phyloP scores from a whole-genome alignment of 176 grass and related monocot genomes.

The Pharus latifolius region DNA sequence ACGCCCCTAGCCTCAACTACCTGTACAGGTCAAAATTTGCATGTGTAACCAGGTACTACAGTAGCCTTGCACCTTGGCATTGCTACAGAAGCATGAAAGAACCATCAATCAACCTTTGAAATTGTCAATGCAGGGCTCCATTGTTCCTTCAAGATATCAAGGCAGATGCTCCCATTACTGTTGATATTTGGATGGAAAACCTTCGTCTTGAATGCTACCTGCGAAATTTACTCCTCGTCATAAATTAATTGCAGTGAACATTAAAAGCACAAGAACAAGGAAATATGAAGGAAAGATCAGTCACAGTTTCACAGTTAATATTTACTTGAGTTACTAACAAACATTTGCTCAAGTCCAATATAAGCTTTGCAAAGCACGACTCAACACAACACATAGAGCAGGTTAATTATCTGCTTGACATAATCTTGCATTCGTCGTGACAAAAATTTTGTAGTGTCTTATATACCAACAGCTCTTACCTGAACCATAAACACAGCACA shows the following conservation, averaged over 20 bases:
- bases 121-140: constrained; percentile 57
- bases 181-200: constrained; percentile 55
- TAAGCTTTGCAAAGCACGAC: not conserved
- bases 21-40: not conserved
- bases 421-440: too few species aligned
- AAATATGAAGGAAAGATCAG: too few species aligned
- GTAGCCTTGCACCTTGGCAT: not conserved
- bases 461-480: too few species aligned
- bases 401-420: not conserved
- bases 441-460: too few species aligned
- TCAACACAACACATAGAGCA: too few species aligned
- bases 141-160: constrained; percentile 59
- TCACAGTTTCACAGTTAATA: too few species aligned
- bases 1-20: not conserved
- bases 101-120: constrained; percentile 27
- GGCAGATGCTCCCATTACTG: constrained; percentile 52
- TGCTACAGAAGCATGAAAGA: not conserved
- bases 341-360: not conserved
- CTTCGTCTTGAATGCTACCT: constrained; percentile 51
- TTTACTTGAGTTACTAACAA: not conserved
- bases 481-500: too few species aligned
- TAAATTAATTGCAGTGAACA: not conserved
- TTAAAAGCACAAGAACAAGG: not conserved
- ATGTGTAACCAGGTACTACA: not conserved
- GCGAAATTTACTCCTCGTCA: not conserved